Conservation (phyloP, 164 flowering plant species). For the Cinnamomum chago region DNA sequence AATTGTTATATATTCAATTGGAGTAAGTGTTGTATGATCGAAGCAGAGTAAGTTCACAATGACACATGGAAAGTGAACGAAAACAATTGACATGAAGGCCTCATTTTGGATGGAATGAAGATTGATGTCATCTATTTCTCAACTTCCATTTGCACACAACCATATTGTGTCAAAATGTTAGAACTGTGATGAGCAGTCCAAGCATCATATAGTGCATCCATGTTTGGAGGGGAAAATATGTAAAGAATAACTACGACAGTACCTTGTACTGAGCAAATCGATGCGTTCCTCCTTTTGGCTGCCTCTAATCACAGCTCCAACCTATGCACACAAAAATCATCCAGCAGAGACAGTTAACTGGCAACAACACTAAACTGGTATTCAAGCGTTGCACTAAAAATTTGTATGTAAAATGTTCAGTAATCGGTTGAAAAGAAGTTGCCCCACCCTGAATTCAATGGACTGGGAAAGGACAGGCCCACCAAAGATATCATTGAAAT, state of each 20-base stretch:
- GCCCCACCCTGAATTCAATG: too few relatives aligned
- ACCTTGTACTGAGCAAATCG: conserved; percentile 51
- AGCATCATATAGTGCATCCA: background rate
- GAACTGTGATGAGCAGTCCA: too few relatives aligned
- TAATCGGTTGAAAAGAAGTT: too few relatives aligned
- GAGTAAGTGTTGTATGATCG: background rate
- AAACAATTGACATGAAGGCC: background rate
- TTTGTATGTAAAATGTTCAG: too few relatives aligned
- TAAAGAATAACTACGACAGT: conserved; percentile 2
- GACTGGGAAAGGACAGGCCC: too few relatives aligned
- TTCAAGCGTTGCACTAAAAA: too few relatives aligned
- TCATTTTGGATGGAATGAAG: background rate
- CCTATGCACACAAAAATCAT: conserved; percentile 31
- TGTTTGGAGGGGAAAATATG: background rate
- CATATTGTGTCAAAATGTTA: background rate
- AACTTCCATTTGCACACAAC: background rate
- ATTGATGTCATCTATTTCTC: background rate
- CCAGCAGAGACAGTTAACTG: background rate
- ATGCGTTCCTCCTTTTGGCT: conserved; percentile 86
- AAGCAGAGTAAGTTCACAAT: background rate
- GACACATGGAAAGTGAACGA: background rate
- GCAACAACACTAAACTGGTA: background rate
- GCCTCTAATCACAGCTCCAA: conserved; percentile 62
- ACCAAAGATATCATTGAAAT: too few relatives aligned
- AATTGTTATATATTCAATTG: background rate